Evolutionary conservation across 1,284 basidiomycete species (phyloP).

Genomic region (Marasmius fiardii): DNA sequence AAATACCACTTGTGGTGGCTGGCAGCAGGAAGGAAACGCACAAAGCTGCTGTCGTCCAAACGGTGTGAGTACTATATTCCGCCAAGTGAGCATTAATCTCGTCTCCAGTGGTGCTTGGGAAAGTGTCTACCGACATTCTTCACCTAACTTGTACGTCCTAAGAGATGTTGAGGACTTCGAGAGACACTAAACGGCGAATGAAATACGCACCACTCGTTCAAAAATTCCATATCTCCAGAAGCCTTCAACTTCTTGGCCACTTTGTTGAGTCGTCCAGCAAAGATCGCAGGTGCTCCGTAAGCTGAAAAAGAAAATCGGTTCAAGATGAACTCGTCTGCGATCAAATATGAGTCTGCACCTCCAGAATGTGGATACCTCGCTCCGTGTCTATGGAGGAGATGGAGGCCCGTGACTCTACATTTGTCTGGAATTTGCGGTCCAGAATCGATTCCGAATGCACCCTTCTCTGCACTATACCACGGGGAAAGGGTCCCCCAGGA

Average conservation of each 20-base stretch:
- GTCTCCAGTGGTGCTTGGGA: not conserved
- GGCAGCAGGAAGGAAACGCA: conserved; percentile 31
- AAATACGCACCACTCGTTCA: conserved; percentile 72
- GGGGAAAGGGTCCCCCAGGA: conserved; percentile 85
- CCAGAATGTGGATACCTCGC: conserved; percentile 78
- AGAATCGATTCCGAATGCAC: conserved; percentile 71
- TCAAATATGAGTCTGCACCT: conserved; percentile 36
- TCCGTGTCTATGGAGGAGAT: conserved; percentile 78
- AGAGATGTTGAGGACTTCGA: not conserved
- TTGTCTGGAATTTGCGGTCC: conserved; percentile 65
- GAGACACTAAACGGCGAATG: not conserved
- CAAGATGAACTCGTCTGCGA: not conserved
- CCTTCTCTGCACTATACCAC: conserved; percentile 72
- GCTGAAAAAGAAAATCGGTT: too few relatives aligned
- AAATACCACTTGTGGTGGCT: conserved; percentile 4
- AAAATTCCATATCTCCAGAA: conserved; percentile 61
- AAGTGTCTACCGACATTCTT: conserved; percentile 51
- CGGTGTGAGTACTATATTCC: conserved; percentile 59
- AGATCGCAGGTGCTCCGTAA: conserved; percentile 64
- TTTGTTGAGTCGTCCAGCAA: conserved; percentile 57
- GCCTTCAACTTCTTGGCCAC: conserved; percentile 57
- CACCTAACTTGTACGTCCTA: conserved; percentile 79
- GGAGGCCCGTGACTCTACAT: conserved; percentile 70
- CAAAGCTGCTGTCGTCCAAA: conserved; percentile 81
- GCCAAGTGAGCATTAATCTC: conserved; percentile 2